These are phyloP conservation scores for Ganoderma lingzhi DNA, from an alignment of 1,284 basidiomycete genomes.

Conservation along the genomic window DNA sequence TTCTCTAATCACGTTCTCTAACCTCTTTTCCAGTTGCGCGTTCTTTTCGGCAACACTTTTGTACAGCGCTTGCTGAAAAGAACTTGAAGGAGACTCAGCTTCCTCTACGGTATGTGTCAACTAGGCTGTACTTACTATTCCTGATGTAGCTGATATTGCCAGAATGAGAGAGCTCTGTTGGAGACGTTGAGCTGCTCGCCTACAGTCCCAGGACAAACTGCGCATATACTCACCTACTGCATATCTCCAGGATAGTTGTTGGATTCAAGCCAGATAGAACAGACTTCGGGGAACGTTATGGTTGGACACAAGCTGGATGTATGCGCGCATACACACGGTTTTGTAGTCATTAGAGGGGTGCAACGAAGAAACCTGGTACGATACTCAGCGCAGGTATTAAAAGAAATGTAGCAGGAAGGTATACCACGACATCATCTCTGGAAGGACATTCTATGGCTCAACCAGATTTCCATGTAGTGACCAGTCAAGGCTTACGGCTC, in stretches of 20 bases:
- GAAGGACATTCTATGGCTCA: not conserved
- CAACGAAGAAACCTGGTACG: conserved; percentile 71
- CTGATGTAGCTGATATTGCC: conserved; percentile 88
- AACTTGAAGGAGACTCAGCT: conserved; percentile 48
- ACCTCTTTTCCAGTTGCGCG: conserved; percentile 79
- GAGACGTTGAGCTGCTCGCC: not conserved
- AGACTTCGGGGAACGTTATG: conserved; percentile 57
- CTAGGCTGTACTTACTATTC: conserved; percentile 61
- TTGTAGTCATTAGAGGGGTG: conserved; percentile 89
- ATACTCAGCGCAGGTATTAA: not conserved
- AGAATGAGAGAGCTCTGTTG: conserved; percentile 79
- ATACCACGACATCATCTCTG: conserved; percentile 85
- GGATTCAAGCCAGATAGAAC: conserved; percentile 82
- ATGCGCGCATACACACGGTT: conserved; percentile 57
- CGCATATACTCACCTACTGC: conserved; percentile 64
- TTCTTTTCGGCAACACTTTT: conserved; percentile 83
- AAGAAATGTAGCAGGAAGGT: not conserved
- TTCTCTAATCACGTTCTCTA: conserved; percentile 83
- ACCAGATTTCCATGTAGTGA: conserved; percentile 2
- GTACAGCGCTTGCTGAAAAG: conserved; percentile 82
- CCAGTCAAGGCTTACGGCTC: conserved; percentile 64
- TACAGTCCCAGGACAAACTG: not conserved
- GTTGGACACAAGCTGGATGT: conserved; percentile 21
- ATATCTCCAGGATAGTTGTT: conserved; percentile 79
- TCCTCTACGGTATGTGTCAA: too few relatives aligned